Percentiles rank a stretch among this genome's conserved stretches.
These are phyloP conservation scores for Hymenoscyphus albidus DNA, from an alignment of 2,329 filamentous ascomycete species.

Conservation along the genomic window DNA sequence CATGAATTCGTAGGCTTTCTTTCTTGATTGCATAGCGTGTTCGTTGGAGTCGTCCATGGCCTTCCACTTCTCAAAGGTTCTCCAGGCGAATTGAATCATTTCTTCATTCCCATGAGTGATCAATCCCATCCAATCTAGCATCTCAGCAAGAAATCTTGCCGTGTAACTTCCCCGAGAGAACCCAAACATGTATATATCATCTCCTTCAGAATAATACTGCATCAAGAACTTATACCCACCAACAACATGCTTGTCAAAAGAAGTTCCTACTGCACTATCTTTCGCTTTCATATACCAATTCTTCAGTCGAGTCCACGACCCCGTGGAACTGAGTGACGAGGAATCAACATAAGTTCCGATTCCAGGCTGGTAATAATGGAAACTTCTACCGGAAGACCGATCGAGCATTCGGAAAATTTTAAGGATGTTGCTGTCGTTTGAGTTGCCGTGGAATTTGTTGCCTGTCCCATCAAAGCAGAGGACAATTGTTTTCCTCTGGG, in stretches of 20 bases:
- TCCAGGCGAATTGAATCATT: constrained; percentile 81
- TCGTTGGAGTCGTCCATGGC: constrained; percentile 38
- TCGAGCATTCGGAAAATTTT: constrained; percentile 19
- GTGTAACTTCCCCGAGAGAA: constrained; percentile 72
- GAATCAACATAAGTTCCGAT: constrained; percentile 17
- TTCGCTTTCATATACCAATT: constrained; percentile 55
- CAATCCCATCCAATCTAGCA: constrained; percentile 79
- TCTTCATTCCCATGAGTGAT: constrained; percentile 81
- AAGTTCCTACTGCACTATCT: constrained; percentile 74
- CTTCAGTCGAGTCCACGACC: constrained; percentile 6
- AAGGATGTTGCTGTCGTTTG: constrained; percentile 18
- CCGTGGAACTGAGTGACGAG: constrained; percentile 4
- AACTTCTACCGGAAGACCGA: constrained; percentile 6
- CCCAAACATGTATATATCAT: constrained; percentile 69
- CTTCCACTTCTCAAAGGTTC: constrained; percentile 73
- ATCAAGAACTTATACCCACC: constrained; percentile 78
- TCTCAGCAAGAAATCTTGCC: constrained; percentile 73
- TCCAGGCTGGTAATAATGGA: constrained; percentile 19
- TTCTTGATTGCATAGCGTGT: constrained; percentile 46
- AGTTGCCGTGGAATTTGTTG: constrained; percentile 15
- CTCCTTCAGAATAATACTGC: constrained; percentile 64
- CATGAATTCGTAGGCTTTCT: constrained; percentile 70
- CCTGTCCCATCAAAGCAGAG: constrained; percentile 20
- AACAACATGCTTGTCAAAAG: constrained; percentile 79
- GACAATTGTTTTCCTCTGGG: constrained; percentile 8